These are phyloP conservation scores for Phlyctochytrium planicorne DNA, from an alignment of 192 early-diverging fungal species.

Conservation along the genomic window DNA sequence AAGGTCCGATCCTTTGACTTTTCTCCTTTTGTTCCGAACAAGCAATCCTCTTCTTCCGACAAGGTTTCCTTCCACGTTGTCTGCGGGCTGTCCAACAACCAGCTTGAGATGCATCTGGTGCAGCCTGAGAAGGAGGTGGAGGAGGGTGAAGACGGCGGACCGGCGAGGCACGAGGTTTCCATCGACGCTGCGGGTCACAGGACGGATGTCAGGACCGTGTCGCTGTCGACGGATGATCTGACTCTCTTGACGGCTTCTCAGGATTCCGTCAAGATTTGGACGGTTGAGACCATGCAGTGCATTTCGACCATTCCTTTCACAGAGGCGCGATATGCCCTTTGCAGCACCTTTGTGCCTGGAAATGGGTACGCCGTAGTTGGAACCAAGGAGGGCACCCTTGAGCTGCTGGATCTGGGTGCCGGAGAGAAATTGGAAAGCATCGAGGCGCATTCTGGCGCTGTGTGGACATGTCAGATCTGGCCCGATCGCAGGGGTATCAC, in stretches of 20 bases:
- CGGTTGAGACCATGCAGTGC: constrained; percentile 75
- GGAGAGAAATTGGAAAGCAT: constrained; percentile 81
- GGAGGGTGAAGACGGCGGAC: no score
- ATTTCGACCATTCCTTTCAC: constrained; percentile 87
- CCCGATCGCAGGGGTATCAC: constrained; percentile 86
- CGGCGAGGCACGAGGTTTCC: constrained; percentile 63
- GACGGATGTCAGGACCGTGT: constrained; percentile 83
- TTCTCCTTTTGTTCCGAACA: constrained; percentile 30
- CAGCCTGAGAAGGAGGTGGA: constrained; percentile 64
- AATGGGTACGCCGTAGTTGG: constrained; percentile 87
- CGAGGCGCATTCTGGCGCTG: constrained; percentile 86
- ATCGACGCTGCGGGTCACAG: constrained; percentile 89
- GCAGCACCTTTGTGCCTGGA: constrained; percentile 90
- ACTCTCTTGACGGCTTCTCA: constrained; percentile 84
- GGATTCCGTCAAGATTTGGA: constrained; percentile 87
- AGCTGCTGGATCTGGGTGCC: constrained; percentile 88
- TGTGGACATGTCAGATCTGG: constrained; percentile 83
- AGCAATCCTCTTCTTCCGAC: constrained; percentile 15
- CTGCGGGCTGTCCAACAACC: constrained; percentile 79
- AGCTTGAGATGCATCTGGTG: constrained; percentile 74
- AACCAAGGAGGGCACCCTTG: constrained; percentile 86
- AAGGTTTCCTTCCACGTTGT: constrained; percentile 59
- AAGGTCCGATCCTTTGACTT: constrained; percentile 86
- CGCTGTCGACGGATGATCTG: constrained; percentile 88
- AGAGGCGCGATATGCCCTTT: constrained; percentile 91